A percentile compares a stretch with the other conserved stretches of the same genome.
phyloP scores from a whole-genome alignment of 2,329 filamentous ascomycete species.

The Apiospora malaysiana region DNA sequence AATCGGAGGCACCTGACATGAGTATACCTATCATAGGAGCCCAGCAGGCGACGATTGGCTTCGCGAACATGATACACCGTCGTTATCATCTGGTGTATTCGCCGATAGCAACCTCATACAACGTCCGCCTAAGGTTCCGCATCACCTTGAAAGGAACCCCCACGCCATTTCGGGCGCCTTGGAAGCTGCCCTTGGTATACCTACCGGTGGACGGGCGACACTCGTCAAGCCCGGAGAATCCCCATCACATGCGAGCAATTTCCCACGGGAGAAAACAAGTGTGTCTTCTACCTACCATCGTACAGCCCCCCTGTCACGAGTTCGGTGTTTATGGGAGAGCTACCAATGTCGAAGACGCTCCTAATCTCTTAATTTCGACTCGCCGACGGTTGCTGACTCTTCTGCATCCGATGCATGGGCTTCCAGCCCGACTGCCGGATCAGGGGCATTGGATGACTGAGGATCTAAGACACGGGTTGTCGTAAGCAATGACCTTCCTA shows the following conservation, averaged over 20 bases:
- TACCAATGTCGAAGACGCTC: too few relatives aligned
- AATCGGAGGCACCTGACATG: conserved; percentile 7
- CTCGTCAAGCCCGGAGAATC: background rate
- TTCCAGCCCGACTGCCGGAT: background rate
- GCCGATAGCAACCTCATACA: conserved; percentile 1
- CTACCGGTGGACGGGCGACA: background rate
- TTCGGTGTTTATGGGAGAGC: background rate
- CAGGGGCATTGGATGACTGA: background rate
- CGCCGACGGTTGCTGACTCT: background rate
- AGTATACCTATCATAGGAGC: background rate
- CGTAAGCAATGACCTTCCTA: background rate
- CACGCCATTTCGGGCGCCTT: background rate
- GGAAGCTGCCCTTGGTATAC: background rate
- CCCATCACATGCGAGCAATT: conserved; percentile 1
- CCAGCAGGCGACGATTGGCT: background rate
- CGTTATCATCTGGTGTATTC: background rate
- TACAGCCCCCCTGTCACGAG: background rate
- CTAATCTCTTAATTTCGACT: background rate
- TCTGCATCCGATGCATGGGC: background rate
- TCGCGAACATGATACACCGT: background rate
- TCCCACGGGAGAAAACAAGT: background rate
- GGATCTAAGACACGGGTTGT: conserved; percentile 4
- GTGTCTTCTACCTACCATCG: background rate
- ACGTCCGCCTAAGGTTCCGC: background rate
- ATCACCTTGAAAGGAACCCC: background rate